Evolutionary conservation across 108 stramenopile genomes (phyloP).

Genomic region (Aureococcus anophagefferens): DNA sequence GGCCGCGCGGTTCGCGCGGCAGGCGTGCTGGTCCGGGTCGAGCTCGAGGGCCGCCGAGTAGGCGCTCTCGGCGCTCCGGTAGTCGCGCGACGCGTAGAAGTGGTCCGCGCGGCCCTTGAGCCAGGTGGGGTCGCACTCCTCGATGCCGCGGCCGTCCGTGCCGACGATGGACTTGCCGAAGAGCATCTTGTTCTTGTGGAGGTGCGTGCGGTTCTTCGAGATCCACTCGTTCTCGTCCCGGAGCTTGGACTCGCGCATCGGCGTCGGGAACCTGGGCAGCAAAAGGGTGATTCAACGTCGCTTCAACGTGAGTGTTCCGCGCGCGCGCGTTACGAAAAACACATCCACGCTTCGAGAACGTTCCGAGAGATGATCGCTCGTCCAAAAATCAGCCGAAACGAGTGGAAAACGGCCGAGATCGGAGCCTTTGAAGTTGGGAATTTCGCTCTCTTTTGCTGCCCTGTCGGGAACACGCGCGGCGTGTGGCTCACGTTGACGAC

Average conservation of each 20-base stretch:
- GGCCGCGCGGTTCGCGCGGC: conserved; percentile 40
- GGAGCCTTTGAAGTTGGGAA: too few species aligned
- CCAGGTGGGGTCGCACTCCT: conserved; percentile 46
- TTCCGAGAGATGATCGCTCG: too few species aligned
- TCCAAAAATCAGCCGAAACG: too few species aligned
- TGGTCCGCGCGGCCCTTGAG: conserved; percentile 42
- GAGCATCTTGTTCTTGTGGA: conserved; percentile 35
- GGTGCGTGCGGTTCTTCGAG: conserved; percentile 36
- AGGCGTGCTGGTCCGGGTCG: conserved; percentile 17
- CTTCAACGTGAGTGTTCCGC: too few species aligned
- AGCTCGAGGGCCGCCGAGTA: conserved; percentile 38
- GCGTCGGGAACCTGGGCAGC: too few species aligned
- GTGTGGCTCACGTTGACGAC: conserved; percentile 34
- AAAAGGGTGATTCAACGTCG: too few species aligned
- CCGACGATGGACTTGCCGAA: conserved; percentile 2
- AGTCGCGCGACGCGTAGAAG: conserved; percentile 40
- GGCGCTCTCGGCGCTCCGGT: conserved; percentile 36
- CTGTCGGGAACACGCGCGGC: conserved; percentile 52
- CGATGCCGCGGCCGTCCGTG: conserved; percentile 14
- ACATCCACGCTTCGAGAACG: too few species aligned
- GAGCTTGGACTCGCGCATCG: conserved; percentile 44
- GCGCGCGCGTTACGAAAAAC: too few species aligned
- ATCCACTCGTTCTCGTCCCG: conserved; percentile 44
- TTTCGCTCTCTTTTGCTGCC: too few species aligned
- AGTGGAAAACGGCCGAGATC: too few species aligned